Evolutionary conservation across 129 eudicot genomes (phyloP), one percentile per base, ranked within the genome.

Genomic region (Centaurea solstitialis): DNA sequence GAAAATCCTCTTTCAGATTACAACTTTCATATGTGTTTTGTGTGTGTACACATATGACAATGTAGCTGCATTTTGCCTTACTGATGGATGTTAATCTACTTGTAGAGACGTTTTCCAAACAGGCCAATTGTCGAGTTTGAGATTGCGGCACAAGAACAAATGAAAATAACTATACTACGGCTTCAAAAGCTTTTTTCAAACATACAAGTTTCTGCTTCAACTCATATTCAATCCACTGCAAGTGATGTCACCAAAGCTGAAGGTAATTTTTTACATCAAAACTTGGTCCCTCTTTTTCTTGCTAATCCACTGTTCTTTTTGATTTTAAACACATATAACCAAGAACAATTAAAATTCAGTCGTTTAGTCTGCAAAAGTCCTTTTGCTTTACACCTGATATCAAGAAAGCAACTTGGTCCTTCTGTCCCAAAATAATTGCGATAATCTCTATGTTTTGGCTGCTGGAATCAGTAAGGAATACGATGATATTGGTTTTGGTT

Each of bases 111-210:
- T 38, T 96, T 86, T 79, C 73, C 77, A 38, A 96, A 91, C 91
- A 93, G 98, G 87, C 99, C 99, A 68, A 84, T 96, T 30, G 88
- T 91, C 43, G 99, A 96, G 91, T 85, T 95, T 80, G 97, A 95
- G 88, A 85, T 74, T 81, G 98, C 98, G 21, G 98, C 95, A 13
- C 79, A 87, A 85, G 99, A 93, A 87, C 98, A 95, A 85, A 95
- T 95, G 95, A 95, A 95, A 90, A 86, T 95, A 74, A 95, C 93
- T 41, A 94, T 93, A 77, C 73, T 93, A 18, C 95, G 98, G 78
- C 91, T 95, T 61, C 78, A 77, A 12, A 95, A 93, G 87, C 97
- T 95, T 80, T 87, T 95, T 79, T 80, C 92, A 73, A 81, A 69
- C 61, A 68, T 64, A 80, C 80, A 77, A 73, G 83, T 76, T 68